Percentiles rank a stretch among this genome's conserved stretches.
phyloP scores from a whole-genome alignment of 345 rosid species.

The Lepidium africanum region DNA sequence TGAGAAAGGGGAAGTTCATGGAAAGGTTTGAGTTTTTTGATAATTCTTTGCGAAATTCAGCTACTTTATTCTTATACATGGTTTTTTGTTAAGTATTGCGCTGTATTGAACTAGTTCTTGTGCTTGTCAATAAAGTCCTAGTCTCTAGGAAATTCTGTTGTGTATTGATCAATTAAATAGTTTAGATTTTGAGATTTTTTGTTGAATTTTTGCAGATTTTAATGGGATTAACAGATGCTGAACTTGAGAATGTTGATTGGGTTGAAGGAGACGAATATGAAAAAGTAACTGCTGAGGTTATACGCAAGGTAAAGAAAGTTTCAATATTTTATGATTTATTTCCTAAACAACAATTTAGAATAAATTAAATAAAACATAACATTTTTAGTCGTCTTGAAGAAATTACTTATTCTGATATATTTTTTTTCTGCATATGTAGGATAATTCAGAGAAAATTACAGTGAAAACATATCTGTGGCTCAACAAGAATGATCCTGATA shows the following conservation, averaged over 20 bases:
- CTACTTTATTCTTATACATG: too few relatives aligned
- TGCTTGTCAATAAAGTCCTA: too few relatives aligned
- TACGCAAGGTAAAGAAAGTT: conserved; percentile 32
- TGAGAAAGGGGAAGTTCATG: conserved; percentile 39
- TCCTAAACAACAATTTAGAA: too few relatives aligned
- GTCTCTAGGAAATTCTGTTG: too few relatives aligned
- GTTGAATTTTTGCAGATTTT: conserved; percentile 39
- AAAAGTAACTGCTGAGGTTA: conserved; percentile 46
- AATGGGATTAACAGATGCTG: conserved; percentile 50
- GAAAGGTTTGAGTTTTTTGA: conserved; percentile 37
- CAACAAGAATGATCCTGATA: conserved; percentile 49
- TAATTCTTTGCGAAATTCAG: neutral
- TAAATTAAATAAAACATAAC: too few relatives aligned
- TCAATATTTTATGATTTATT: neutral
- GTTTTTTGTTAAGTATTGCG: too few relatives aligned
- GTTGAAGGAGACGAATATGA: conserved; percentile 74
- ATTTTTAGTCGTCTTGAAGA: neutral
- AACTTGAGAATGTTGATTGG: conserved; percentile 47
- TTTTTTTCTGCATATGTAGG: conserved; percentile 34
- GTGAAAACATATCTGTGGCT: conserved; percentile 63
- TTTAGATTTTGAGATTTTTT: neutral
- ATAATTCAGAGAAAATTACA: conserved; percentile 36
- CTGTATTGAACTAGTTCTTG: too few relatives aligned
- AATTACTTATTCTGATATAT: neutral
- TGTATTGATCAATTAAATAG: neutral